phyloP scores from a whole-genome alignment of 2,329 filamentous ascomycete genomes.

The Colletotrichum zoysiae region DNA sequence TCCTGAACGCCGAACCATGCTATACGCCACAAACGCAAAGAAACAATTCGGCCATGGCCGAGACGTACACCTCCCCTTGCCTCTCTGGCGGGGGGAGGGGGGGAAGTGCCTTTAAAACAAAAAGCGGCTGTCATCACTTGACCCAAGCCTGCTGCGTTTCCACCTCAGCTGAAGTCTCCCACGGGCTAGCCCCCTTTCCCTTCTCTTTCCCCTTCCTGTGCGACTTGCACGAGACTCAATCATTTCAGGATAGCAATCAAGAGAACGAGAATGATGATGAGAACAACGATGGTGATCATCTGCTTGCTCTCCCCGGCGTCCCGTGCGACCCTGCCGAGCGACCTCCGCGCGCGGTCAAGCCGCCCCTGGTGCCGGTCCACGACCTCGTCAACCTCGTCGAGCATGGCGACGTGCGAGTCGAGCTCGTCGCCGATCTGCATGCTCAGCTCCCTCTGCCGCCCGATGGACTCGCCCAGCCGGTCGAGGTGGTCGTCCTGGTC shows the following conservation, averaged over 20 bases:
- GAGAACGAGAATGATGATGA: conserved; percentile 86
- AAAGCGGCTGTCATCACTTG: not conserved
- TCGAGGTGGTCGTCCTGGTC: conserved; percentile 97
- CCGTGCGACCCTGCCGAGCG: conserved; percentile 78
- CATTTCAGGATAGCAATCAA: conserved; percentile 86
- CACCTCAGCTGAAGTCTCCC: not conserved
- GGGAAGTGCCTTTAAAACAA: not conserved
- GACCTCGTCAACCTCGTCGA: conserved; percentile 88
- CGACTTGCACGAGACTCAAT: conserved; percentile 55
- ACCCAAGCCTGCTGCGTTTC: not conserved
- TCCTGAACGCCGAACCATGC: conserved; percentile 40
- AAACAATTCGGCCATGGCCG: conserved; percentile 20
- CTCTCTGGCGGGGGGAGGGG: conserved; percentile 49
- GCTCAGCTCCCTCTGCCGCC: conserved; percentile 89
- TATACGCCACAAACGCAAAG: conserved; percentile 27
- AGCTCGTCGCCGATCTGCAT: conserved; percentile 98
- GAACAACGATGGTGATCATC: conserved; percentile 81
- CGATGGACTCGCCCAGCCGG: conserved; percentile 84
- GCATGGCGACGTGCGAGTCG: conserved; percentile 87
- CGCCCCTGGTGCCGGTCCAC: conserved; percentile 85
- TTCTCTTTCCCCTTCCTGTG: not conserved
- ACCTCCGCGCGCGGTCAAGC: conserved; percentile 79
- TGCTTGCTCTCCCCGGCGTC: conserved; percentile 89
- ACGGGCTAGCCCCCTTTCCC: too few relatives aligned
- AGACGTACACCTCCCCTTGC: conserved; percentile 47